Conservation (phyloP, 805 yeast genomes). For the Wickerhamomyces bovis region DNA sequence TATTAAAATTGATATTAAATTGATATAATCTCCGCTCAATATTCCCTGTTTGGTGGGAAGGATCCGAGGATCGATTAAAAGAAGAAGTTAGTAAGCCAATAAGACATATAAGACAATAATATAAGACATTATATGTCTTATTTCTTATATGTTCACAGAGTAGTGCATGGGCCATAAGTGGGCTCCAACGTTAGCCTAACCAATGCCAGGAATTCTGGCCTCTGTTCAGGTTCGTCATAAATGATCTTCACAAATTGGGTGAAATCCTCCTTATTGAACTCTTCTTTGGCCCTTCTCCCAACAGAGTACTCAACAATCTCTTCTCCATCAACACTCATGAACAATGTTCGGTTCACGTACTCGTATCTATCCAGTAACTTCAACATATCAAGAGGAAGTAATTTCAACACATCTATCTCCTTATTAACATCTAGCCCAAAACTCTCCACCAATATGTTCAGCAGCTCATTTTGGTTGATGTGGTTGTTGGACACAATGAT, state of each 20-base stretch:
- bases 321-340: constrained; percentile 15
- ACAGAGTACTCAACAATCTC: constrained; percentile 24
- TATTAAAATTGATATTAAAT: no score
- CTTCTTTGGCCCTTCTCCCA: constrained; percentile 25
- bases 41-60: no score
- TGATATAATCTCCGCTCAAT: no score
- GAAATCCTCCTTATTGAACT: constrained; percentile 22
- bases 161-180: constrained; percentile 7
- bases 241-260: constrained; percentile 18
- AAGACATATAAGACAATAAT: no score
- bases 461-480: constrained; percentile 35
- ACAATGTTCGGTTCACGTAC: constrained; percentile 18
- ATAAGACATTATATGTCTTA: no score
- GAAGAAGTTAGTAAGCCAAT: no score
- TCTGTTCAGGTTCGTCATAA: constrained; percentile 18
- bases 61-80: no score
- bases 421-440: constrained; percentile 20
- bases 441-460: constrained; percentile 33
- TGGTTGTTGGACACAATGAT: constrained; percentile 23
- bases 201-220: constrained; percentile 10
- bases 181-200: constrained; percentile 13
- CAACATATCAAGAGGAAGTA: constrained; percentile 16
- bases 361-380: constrained; percentile 21
- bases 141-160: no score
- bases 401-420: constrained; percentile 9